Evolutionary conservation across 345 rosid species (phyloP).

Genomic region (Populus deltoides): DNA sequence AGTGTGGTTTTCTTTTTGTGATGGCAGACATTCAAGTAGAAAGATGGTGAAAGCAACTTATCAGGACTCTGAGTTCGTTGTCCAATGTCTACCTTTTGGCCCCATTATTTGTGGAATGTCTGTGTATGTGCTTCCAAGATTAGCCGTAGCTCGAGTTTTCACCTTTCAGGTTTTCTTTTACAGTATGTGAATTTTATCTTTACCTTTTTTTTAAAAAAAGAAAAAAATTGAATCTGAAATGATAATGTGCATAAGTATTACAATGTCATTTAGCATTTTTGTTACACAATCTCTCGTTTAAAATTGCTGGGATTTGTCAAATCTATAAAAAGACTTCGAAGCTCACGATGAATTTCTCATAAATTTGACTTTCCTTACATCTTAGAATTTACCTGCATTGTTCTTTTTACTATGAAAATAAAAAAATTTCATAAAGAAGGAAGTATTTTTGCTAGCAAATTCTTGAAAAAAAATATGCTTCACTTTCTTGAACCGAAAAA

Average conservation of each 20-base stretch:
- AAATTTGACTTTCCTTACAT: not conserved
- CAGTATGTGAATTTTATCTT: not conserved
- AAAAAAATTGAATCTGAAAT: not conserved
- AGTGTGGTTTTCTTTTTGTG: not conserved
- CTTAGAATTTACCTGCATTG: not conserved
- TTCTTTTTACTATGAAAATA: not conserved
- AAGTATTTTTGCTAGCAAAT: no score
- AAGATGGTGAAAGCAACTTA: conserved; percentile 23
- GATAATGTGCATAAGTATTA: not conserved
- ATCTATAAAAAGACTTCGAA: no score
- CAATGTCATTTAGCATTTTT: not conserved
- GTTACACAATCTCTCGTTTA: not conserved
- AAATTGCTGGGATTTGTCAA: not conserved
- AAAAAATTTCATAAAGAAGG: not conserved
- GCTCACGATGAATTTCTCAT: not conserved
- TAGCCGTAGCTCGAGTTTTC: not conserved
- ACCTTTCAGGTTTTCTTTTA: not conserved
- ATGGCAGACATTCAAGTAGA: not conserved
- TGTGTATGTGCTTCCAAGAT: not conserved
- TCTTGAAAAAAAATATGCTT: no score
- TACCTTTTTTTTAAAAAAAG: no score
- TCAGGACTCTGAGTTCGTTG: not conserved
- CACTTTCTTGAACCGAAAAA: not conserved
- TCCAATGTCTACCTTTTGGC: not conserved
- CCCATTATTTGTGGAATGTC: not conserved